Conservation (phyloP, 345 rosid genomes). For the Orychophragmus violaceus region DNA sequence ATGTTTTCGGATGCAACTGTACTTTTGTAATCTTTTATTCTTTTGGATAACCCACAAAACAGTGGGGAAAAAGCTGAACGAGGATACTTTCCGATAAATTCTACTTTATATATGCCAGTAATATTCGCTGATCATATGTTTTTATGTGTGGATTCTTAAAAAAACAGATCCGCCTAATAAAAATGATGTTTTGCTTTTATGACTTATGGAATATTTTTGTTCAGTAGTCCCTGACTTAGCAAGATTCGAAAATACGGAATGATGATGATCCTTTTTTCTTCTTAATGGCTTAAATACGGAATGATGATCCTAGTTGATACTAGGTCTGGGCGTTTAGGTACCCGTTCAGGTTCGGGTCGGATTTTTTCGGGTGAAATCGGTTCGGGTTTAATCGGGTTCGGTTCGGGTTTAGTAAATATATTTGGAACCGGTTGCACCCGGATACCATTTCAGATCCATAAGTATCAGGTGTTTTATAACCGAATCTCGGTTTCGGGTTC, state of each 20-base stretch:
- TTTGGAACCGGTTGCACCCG: no score
- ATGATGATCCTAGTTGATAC: background rate
- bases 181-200: no score
- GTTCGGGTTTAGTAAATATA: no score
- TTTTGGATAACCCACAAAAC: conserved; percentile 5
- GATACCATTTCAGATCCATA: no score
- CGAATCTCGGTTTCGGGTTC: no score
- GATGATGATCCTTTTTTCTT: no score
- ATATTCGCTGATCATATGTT: background rate
- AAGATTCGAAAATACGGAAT: background rate
- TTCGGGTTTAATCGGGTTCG: no score
- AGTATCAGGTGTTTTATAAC: no score
- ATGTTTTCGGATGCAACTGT: conserved; percentile 1
- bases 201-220: background rate
- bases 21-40: background rate
- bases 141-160: background rate
- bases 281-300: background rate
- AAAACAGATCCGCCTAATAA: background rate
- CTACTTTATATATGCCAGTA: background rate
- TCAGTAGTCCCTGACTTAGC: background rate
- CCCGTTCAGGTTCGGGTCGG: no score
- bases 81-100: background rate
- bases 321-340: no score
- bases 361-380: no score
- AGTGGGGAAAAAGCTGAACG: background rate